Conservation (phyloP, 768 basidiomycete species). For the Lepiota subincarnata region DNA sequence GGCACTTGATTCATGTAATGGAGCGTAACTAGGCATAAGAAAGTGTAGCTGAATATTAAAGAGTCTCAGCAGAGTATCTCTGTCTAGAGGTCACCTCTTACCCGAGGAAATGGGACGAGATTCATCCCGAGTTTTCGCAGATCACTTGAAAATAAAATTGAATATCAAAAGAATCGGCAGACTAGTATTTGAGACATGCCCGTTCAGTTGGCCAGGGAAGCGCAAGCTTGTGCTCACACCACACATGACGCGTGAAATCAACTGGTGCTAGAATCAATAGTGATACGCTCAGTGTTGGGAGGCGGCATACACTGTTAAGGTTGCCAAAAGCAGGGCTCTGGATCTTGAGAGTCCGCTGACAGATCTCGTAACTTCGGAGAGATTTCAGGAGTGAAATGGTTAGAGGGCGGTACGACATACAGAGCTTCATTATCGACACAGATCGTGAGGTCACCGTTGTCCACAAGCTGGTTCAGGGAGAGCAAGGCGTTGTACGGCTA, state of each 20-base stretch:
- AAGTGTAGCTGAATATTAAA: slow-evolving; percentile 72
- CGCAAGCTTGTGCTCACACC: slow-evolving; percentile 90
- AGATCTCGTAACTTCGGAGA: slow-evolving; percentile 63
- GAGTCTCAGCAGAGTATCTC: background rate
- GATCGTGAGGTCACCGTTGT: slow-evolving; percentile 79
- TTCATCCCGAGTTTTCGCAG: slow-evolving; percentile 91
- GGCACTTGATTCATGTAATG: slow-evolving; percentile 69
- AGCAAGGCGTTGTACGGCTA: slow-evolving; percentile 87
- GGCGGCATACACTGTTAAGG: slow-evolving; percentile 57
- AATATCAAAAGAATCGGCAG: slow-evolving; percentile 2
- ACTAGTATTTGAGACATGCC: slow-evolving; percentile 37
- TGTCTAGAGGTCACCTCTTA: slow-evolving; percentile 28
- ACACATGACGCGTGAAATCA: slow-evolving; percentile 89
- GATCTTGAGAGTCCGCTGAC: slow-evolving; percentile 59
- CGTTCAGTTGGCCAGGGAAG: slow-evolving; percentile 92
- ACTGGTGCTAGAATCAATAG: slow-evolving; percentile 26
- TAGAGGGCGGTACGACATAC: slow-evolving; percentile 35
- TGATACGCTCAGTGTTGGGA: background rate
- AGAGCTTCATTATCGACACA: slow-evolving; percentile 87
- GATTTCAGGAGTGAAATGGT: background rate
- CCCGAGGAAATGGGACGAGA: slow-evolving; percentile 93
- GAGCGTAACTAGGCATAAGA: slow-evolving; percentile 93
- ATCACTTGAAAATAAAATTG: slow-evolving; percentile 44
- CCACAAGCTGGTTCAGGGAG: slow-evolving; percentile 85
- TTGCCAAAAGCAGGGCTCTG: slow-evolving; percentile 59